Percentiles rank a stretch among this genome's conserved stretches.
phyloP scores from a whole-genome alignment of 78 protist species.

The Dictyostelium discoideum region DNA sequence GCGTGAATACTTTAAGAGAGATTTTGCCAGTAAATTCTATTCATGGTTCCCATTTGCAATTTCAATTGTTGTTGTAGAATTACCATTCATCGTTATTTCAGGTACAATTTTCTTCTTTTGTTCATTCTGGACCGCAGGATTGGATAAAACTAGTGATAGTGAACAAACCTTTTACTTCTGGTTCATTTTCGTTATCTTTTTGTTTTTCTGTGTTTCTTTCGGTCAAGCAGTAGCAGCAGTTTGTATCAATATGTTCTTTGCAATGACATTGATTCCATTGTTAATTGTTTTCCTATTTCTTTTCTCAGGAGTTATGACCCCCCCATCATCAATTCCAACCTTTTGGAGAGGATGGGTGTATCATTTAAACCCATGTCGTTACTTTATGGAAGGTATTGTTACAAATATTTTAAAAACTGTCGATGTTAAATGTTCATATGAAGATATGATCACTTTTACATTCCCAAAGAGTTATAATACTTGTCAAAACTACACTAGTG shows the following conservation, averaged over 20 bases:
- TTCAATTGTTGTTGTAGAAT: slow-evolving; percentile 43
- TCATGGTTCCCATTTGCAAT: slow-evolving; percentile 61
- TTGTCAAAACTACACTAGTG: slow-evolving; percentile 31
- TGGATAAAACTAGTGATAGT: background rate
- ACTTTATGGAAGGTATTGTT: slow-evolving; percentile 72
- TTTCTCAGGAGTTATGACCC: slow-evolving; percentile 67
- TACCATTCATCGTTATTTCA: slow-evolving; percentile 36
- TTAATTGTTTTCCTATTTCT: slow-evolving; percentile 54
- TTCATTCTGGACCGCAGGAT: slow-evolving; percentile 53
- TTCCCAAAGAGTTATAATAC: slow-evolving; percentile 31
- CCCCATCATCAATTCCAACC: slow-evolving; percentile 20
- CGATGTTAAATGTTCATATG: slow-evolving; percentile 7
- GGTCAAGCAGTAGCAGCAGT: slow-evolving; percentile 77
- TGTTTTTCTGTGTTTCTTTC: slow-evolving; percentile 51
- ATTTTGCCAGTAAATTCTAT: slow-evolving; percentile 56
- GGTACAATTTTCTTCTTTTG: slow-evolving; percentile 63
- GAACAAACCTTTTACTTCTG: slow-evolving; percentile 53
- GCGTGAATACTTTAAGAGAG: slow-evolving; percentile 62
- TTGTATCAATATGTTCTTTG: slow-evolving; percentile 52
- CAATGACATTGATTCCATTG: slow-evolving; percentile 56
- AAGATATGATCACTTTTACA: slow-evolving; percentile 30
- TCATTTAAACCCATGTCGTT: slow-evolving; percentile 38
- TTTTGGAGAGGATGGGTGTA: slow-evolving; percentile 59
- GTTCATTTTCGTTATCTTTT: slow-evolving; percentile 32
- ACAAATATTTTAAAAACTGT: slow-evolving; percentile 23